Percentiles rank a stretch among this genome's conserved stretches.
These are phyloP conservation scores for Suillus alpinus DNA, from an alignment of 768 basidiomycete genomes.

Conservation along the genomic window DNA sequence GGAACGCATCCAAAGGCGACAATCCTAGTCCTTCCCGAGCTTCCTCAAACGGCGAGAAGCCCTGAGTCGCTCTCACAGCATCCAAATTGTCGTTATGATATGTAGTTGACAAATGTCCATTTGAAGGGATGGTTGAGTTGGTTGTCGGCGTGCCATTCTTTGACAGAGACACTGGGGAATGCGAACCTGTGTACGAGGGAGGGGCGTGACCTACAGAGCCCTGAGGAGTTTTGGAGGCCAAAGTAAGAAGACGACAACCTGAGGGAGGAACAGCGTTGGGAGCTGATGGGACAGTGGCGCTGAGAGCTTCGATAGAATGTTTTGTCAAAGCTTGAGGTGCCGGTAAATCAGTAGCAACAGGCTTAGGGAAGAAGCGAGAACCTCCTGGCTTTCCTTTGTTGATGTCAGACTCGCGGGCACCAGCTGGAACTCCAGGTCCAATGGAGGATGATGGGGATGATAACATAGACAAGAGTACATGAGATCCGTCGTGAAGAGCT, in stretches of 20 bases:
- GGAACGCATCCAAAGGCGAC: slow-evolving; percentile 17
- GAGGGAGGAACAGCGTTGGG: slow-evolving; percentile 38
- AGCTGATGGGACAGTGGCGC: slow-evolving; percentile 26
- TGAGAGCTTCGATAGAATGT: slow-evolving; percentile 40
- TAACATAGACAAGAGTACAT: slow-evolving; percentile 5
- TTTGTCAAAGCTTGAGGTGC: slow-evolving; percentile 16
- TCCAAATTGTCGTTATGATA: slow-evolving; percentile 10
- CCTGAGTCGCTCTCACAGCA: slow-evolving; percentile 19
- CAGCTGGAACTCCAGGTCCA: neutral
- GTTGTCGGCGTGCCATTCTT: slow-evolving; percentile 18
- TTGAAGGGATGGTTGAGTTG: slow-evolving; percentile 4
- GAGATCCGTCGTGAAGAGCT: slow-evolving; percentile 4
- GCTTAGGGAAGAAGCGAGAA: slow-evolving; percentile 37
- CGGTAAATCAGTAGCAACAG: slow-evolving; percentile 21
- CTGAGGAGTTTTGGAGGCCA: slow-evolving; percentile 29
- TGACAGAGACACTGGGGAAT: slow-evolving; percentile 20
- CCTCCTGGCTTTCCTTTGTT: slow-evolving; percentile 22
- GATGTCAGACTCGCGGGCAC: slow-evolving; percentile 16
- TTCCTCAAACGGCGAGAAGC: slow-evolving; percentile 62
- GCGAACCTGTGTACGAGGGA: slow-evolving; percentile 18
- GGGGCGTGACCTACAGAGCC: slow-evolving; percentile 14
- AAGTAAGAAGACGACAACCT: slow-evolving; percentile 43
- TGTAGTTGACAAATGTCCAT: neutral
- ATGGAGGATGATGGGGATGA: slow-evolving; percentile 15
- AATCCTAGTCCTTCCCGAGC: slow-evolving; percentile 15